Conservation (phyloP, 140 eudicot genomes). For the Oenanthe javanica region DNA sequence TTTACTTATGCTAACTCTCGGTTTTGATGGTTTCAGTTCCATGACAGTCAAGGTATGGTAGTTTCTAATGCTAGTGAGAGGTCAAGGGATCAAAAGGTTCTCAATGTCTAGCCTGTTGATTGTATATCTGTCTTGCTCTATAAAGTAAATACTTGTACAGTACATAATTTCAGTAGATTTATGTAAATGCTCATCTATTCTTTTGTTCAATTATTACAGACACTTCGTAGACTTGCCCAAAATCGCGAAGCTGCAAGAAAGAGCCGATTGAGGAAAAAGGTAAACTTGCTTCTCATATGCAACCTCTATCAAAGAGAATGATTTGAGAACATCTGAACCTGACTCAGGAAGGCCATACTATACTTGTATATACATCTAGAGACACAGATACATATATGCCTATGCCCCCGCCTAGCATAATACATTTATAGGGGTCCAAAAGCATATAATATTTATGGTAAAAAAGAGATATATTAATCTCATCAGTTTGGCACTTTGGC, state of each 20-base stretch:
- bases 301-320: not conserved
- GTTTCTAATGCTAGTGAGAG: conserved; percentile 90
- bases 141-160: not conserved
- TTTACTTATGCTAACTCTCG: conserved; percentile 9
- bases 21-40: conserved; percentile 45
- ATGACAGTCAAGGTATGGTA: conserved; percentile 37
- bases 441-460: not conserved
- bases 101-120: conserved; percentile 1
- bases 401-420: not conserved
- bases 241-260: conserved; percentile 94
- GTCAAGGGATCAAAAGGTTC: conserved; percentile 92
- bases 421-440: not conserved
- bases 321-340: not conserved
- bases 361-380: not conserved
- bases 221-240: conserved; percentile 92
- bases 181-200: too few species aligned
- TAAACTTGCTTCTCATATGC: conserved; percentile 19
- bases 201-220: conserved; percentile 31
- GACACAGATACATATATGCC: not conserved
- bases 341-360: not conserved
- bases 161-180: not conserved
- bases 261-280: conserved; percentile 80
- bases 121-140: not conserved
- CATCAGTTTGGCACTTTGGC: not conserved
- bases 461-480: not conserved